phyloP scores from a whole-genome alignment of 129 eudicot species.

The Cynara cardunculus region DNA sequence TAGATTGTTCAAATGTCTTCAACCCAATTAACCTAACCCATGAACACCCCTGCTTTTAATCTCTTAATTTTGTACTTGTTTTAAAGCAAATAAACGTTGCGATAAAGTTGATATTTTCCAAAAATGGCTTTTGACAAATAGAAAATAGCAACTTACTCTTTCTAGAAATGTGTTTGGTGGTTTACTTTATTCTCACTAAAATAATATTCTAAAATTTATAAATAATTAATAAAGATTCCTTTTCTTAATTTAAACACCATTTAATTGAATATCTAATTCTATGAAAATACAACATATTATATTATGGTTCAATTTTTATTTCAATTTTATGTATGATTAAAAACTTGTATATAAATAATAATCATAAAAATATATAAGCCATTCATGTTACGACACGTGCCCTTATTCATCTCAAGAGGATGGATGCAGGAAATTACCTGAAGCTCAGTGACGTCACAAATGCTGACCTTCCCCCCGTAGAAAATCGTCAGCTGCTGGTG shows the following conservation, averaged over 20 bases:
- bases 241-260: not conserved
- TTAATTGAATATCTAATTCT: no score
- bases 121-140: not conserved
- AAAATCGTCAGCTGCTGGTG: constrained; percentile 48
- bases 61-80: not conserved
- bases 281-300: no score
- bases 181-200: not conserved
- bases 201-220: not conserved
- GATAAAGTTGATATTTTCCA: not conserved
- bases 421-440: constrained; percentile 39
- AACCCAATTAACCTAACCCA: no score
- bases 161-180: not conserved
- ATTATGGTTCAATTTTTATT: no score
- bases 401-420: not conserved
- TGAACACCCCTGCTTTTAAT: no score
- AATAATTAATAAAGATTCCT: not conserved
- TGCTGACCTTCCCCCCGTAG: constrained; percentile 43
- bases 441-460: constrained; percentile 56
- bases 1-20: no score
- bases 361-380: not conserved
- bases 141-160: not conserved
- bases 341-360: no score
- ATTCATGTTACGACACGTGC: not conserved
- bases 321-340: no score
- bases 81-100: not conserved